A percentile compares a stretch with the other conserved stretches of the same genome.
Conservation (phyloP, 495 filamentous ascomycete genomes). For the Penicillium canariense region DNA sequence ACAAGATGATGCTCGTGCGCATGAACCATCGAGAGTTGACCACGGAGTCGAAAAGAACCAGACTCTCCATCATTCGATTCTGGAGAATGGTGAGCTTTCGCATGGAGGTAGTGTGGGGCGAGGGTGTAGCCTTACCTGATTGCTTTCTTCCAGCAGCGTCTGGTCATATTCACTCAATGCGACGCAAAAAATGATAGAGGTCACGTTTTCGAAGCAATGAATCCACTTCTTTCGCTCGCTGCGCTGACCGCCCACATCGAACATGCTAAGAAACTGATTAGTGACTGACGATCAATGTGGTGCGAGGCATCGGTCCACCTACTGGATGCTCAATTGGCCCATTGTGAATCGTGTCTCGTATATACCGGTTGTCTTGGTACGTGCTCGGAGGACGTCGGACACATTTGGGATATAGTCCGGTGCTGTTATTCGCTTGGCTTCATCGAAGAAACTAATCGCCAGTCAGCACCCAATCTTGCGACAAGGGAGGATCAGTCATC, state of each 20-base stretch:
- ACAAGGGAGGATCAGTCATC: neutral
- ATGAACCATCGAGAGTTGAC: slow-evolving; percentile 99
- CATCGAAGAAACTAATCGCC: slow-evolving; percentile 80
- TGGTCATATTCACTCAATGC: slow-evolving; percentile 98
- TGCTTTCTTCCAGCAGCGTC: slow-evolving; percentile 92
- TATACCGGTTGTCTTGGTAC: slow-evolving; percentile 99
- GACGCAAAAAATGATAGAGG: slow-evolving; percentile 99
- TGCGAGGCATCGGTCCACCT: slow-evolving; percentile 35
- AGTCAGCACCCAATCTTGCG: slow-evolving; percentile 5
- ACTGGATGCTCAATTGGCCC: slow-evolving; percentile 99
- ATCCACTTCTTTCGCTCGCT: slow-evolving; percentile 99
- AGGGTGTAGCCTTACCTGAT: slow-evolving; percentile 62
- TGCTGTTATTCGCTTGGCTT: slow-evolving; percentile 80
- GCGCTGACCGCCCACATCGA: slow-evolving; percentile 94
- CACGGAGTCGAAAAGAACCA: slow-evolving; percentile 97
- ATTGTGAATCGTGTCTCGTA: slow-evolving; percentile 98
- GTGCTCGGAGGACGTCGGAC: slow-evolving; percentile 86
- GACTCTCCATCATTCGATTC: slow-evolving; percentile 99
- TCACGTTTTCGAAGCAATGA: slow-evolving; percentile 99
- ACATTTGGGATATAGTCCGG: slow-evolving; percentile 86
- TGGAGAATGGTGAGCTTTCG: slow-evolving; percentile 29
- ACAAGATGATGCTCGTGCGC: slow-evolving; percentile 96
- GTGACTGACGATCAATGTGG: neutral
- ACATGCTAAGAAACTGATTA: slow-evolving; percentile 68
- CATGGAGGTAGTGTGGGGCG: neutral